phyloP scores from a whole-genome alignment of 768 basidiomycete species.

The Porphyrellus cyaneotinctus region DNA sequence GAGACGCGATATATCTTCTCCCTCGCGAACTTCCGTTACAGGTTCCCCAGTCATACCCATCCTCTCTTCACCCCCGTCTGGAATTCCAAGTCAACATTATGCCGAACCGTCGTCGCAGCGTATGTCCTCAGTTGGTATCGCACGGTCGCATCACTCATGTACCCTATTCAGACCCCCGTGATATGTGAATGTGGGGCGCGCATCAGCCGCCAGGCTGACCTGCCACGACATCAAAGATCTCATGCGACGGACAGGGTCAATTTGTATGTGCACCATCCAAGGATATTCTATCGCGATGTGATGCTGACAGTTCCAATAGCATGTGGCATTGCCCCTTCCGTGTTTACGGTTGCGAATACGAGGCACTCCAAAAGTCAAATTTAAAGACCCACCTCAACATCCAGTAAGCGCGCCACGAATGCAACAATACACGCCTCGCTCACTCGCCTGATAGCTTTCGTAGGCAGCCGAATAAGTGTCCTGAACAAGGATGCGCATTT shows the following conservation, averaged over 20 bases:
- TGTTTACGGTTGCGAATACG: conserved; percentile 15
- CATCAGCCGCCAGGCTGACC: conserved; percentile 26
- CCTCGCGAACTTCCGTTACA: background rate
- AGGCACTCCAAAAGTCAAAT: conserved; percentile 27
- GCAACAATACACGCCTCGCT: background rate
- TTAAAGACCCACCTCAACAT: conserved; percentile 24
- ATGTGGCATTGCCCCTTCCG: conserved; percentile 22
- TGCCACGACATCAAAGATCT: conserved; percentile 23
- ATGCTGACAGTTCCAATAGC: conserved; percentile 15
- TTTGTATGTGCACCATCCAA: conserved; percentile 15
- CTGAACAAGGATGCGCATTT: background rate
- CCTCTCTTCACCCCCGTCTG: background rate
- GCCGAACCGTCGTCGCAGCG: background rate
- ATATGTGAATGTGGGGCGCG: conserved; percentile 16
- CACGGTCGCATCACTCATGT: background rate
- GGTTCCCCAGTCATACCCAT: background rate
- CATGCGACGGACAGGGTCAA: conserved; percentile 24
- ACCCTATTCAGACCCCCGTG: conserved; percentile 1
- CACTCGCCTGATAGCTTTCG: conserved; percentile 9
- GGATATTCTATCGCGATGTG: background rate
- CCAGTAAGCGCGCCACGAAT: conserved; percentile 25
- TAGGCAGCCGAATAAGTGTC: conserved; percentile 6
- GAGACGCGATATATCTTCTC: background rate
- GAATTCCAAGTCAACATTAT: background rate
- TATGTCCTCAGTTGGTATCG: conserved; percentile 1